Conservation (phyloP, 139 green algal genomes). For the Penium margaritaceum region DNA sequence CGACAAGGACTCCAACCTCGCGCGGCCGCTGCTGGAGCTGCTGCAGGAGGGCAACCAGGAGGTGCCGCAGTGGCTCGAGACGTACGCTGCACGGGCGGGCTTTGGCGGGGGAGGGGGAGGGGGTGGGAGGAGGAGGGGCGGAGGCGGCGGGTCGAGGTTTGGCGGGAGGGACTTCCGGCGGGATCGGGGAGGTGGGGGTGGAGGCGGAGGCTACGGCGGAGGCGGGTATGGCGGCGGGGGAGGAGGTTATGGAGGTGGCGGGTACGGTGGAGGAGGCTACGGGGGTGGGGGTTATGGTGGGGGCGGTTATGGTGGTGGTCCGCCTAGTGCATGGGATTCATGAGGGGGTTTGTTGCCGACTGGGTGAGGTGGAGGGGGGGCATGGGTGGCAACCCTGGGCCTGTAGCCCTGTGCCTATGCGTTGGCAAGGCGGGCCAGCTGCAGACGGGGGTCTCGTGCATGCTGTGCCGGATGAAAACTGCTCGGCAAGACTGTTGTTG, state of each 20-base stretch:
- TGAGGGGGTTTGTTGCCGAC: too few relatives aligned
- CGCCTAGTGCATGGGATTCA: slow-evolving; percentile 39
- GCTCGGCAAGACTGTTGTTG: too few relatives aligned
- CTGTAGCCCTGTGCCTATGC: too few relatives aligned
- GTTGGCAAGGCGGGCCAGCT: too few relatives aligned
- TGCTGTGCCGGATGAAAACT: too few relatives aligned
- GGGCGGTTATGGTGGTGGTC: too few relatives aligned
- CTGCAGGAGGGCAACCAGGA: slow-evolving; percentile 91
- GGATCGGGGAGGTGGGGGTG: slow-evolving; percentile 8
- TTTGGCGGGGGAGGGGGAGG: slow-evolving; percentile 16
- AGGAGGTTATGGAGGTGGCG: slow-evolving; percentile 23
- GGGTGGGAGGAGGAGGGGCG: slow-evolving; percentile 5
- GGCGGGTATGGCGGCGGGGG: slow-evolving; percentile 47
- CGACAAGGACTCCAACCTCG: slow-evolving; percentile 80
- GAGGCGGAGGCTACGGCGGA: neutral
- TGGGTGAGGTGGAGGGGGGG: too few relatives aligned
- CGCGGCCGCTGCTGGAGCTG: slow-evolving; percentile 66
- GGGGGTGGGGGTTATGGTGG: too few relatives aligned
- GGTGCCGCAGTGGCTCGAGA: slow-evolving; percentile 81
- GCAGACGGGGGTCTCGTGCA: too few relatives aligned
- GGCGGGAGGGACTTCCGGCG: slow-evolving; percentile 79
- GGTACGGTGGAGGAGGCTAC: slow-evolving; percentile 18
- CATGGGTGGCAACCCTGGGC: too few relatives aligned
- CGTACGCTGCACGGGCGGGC: slow-evolving; percentile 57
- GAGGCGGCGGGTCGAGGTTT: slow-evolving; percentile 62